A percentile compares a stretch with the other conserved stretches of the same genome.
Evolutionary conservation across 805 yeast species (phyloP).

Genomic region (Peterozyma xylosa): DNA sequence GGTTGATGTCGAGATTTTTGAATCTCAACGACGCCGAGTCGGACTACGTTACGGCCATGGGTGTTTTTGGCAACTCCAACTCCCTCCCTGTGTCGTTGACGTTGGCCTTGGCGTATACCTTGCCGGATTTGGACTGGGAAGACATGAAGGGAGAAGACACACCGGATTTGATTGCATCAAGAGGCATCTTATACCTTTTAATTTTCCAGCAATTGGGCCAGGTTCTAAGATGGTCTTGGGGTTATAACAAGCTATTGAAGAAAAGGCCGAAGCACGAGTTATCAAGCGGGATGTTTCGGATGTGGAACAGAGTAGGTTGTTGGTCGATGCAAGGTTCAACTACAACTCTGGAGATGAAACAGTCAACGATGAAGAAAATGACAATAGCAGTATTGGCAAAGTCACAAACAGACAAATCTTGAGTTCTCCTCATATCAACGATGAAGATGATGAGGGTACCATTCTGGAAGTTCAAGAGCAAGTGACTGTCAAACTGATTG

Average conservation of each 20-base stretch:
- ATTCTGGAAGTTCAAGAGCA: neutral
- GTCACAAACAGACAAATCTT: neutral
- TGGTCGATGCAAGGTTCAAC: conserved; percentile 1
- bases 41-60: conserved; percentile 94
- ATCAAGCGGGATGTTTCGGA: conserved; percentile 3
- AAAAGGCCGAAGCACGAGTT: conserved; percentile 33
- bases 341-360: conserved; percentile 12
- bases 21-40: conserved; percentile 65
- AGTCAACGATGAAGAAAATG: neutral
- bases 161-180: conserved; percentile 63
- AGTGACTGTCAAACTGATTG: neutral
- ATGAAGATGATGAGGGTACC: neutral
- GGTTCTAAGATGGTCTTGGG: conserved; percentile 83
- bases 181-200: conserved; percentile 68
- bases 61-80: conserved; percentile 93
- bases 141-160: conserved; percentile 53
- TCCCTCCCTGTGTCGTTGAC: conserved; percentile 90
- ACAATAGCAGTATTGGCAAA: conserved; percentile 8
- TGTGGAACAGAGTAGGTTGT: too few species aligned
- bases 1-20: conserved; percentile 42
- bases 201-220: conserved; percentile 82
- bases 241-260: conserved; percentile 62
- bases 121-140: conserved; percentile 74
- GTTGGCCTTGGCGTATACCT: conserved; percentile 66
- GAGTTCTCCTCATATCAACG: neutral